phyloP scores from a whole-genome alignment of 352 stramenopile species.

The Phytophthora tentaculata region DNA sequence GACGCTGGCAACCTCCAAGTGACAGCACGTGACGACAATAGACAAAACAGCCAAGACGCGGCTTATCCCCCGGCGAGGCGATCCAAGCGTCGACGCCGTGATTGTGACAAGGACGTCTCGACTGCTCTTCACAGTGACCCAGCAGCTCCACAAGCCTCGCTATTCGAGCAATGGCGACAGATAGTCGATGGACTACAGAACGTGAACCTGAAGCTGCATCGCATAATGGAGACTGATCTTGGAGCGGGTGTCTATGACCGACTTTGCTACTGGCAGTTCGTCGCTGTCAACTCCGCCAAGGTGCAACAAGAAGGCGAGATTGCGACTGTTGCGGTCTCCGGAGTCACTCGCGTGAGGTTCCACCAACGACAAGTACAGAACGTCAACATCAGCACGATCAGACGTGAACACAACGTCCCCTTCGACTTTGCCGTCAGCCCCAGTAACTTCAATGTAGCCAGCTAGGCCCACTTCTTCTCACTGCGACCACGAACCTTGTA shows the following conservation, averaged over 20 bases:
- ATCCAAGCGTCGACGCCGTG: conserved; percentile 22
- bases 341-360: conserved; percentile 41
- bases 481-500: background rate
- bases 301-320: conserved; percentile 30
- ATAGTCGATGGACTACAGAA: conserved; percentile 47
- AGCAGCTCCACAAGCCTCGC: conserved; percentile 8
- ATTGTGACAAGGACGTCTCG: conserved; percentile 20
- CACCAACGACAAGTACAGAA: conserved; percentile 19
- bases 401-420: conserved; percentile 20
- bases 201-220: conserved; percentile 38
- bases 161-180: conserved; percentile 42
- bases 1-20: background rate
- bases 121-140: background rate
- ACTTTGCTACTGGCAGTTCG: conserved; percentile 38
- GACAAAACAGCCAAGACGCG: background rate
- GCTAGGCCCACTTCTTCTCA: background rate
- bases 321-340: conserved; percentile 25
- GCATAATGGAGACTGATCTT: conserved; percentile 22
- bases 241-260: conserved; percentile 16
- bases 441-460: background rate
- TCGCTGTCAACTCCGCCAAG: conserved; percentile 24
- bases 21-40: background rate
- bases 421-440: conserved; percentile 11
- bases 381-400: conserved; percentile 15
- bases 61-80: conserved; percentile 2